Evolutionary conservation across 768 basidiomycete genomes (phyloP).

Genomic region (Auriscalpium microsporum): DNA sequence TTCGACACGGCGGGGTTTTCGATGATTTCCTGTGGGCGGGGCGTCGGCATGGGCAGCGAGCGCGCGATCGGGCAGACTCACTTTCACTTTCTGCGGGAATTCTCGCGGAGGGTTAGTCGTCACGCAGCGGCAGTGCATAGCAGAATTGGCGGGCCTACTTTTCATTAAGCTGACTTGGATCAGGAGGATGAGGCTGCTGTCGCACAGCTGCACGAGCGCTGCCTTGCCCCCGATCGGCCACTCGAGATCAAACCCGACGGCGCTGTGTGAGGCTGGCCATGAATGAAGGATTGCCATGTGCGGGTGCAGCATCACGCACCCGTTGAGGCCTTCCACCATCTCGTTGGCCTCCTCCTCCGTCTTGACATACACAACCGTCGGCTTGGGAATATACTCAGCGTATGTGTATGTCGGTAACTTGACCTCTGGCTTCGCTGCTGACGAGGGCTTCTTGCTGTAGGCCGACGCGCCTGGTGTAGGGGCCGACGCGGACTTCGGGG

Average conservation of each 20-base stretch:
- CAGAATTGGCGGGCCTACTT: slow-evolving; percentile 21
- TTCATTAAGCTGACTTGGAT: slow-evolving; percentile 42
- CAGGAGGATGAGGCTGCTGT: slow-evolving; percentile 34
- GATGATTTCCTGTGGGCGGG: slow-evolving; percentile 32
- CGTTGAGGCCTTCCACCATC: slow-evolving; percentile 28
- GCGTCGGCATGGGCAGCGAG: too few species aligned
- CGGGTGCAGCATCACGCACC: slow-evolving; percentile 20
- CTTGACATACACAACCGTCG: slow-evolving; percentile 32
- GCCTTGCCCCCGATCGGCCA: slow-evolving; percentile 34
- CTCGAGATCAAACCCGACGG: slow-evolving; percentile 45
- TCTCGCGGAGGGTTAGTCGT: slow-evolving; percentile 18
- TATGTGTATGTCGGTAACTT: slow-evolving; percentile 30
- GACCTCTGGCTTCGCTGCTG: not conserved
- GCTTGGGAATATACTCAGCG: slow-evolving; percentile 23
- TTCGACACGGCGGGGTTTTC: slow-evolving; percentile 33
- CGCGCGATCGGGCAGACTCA: slow-evolving; percentile 10
- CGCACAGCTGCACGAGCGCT: slow-evolving; percentile 40
- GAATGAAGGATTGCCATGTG: not conserved
- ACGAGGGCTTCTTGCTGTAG: not conserved
- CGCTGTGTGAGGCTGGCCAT: slow-evolving; percentile 20
- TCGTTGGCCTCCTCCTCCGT: slow-evolving; percentile 35
- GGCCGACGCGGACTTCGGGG: not conserved
- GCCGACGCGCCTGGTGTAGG: not conserved
- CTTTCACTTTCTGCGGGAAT: slow-evolving; percentile 37
- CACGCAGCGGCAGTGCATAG: not conserved